Evolutionary conservation across 164 flowering plant species (phyloP), one percentile per base, ranked within the genome.

Genomic region (Platanus orientalis): DNA sequence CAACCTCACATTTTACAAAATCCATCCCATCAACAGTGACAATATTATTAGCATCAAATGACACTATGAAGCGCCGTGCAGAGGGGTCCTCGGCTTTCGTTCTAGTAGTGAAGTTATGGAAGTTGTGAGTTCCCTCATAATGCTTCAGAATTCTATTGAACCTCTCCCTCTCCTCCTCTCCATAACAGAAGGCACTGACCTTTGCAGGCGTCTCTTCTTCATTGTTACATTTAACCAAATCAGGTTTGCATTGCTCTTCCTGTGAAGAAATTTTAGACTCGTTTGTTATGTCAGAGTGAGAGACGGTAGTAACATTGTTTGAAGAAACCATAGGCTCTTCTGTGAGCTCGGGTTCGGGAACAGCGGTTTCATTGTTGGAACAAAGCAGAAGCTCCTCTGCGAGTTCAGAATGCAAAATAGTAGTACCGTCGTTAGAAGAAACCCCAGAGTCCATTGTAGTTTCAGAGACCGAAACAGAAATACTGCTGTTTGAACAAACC

Each of bases 31-130:
- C 84, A 47, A 95, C 78, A 20, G 53, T 75, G 17, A 95, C 81
- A 1, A 69, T 65, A 7, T 69, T 63, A 32, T 75, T 78, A 0
- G 97, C 99, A 57, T 77, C 75, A 59, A 95, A 95, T 0, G 97
- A 95, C 32, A 95, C 20, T 61, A 95, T 92, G 77, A 63, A 91
- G 7, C 97, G 83, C 29, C 57, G 75, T 0, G 92, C 93, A 36
- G 99, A 63, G 0, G 97, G 97, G 23, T 92, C 97, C 69, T 88
- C 96, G 0, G 97, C 96, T 74, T 86, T 95, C 0, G 79, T 95
- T 76, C 96, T 75, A 10, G 96, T 84, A 0, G 99, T 95, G 64
- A 86, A 89, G 61, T 95, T 95, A 51, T 89, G 97, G 70, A 92
- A 95, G 61, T 95, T 95, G 58, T 95, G 97, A 13, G 96, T 88